A percentile compares a stretch with the other conserved stretches of the same genome.
phyloP scores from a whole-genome alignment of 192 early-diverging fungal species.

The Umbelopsis vinacea region DNA sequence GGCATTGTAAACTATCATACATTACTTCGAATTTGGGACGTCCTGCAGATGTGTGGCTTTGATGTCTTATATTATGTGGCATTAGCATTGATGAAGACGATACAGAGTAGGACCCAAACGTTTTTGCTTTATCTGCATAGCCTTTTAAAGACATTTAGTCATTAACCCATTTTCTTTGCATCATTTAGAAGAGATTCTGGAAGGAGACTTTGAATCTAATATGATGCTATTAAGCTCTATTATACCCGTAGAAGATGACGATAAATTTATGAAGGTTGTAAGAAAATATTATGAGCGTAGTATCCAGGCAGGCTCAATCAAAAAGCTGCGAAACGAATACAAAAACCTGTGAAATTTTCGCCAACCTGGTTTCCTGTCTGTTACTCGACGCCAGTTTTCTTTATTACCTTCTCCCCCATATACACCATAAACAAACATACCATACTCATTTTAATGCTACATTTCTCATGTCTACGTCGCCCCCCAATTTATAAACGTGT shows the following conservation, averaged over 20 bases:
- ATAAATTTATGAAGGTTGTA: conserved; percentile 45
- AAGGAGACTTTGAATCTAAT: conserved; percentile 50
- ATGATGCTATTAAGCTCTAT: conserved; percentile 53
- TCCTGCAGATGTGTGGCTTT: conserved; percentile 54
- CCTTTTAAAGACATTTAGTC: not conserved
- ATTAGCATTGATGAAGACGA: conserved; percentile 47
- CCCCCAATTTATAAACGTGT: not conserved
- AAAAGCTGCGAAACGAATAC: conserved; percentile 5
- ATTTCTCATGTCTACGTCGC: not conserved
- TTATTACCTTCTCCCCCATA: too few species aligned
- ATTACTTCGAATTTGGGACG: conserved; percentile 60
- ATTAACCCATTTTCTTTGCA: not conserved
- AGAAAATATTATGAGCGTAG: conserved; percentile 38
- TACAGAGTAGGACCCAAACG: conserved; percentile 45
- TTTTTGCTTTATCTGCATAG: not conserved
- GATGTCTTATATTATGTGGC: conserved; percentile 59
- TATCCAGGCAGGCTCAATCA: not conserved
- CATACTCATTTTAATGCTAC: not conserved
- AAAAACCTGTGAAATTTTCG: not conserved
- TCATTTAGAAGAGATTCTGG: conserved; percentile 39
- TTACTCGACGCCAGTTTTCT: too few species aligned
- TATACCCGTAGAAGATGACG: conserved; percentile 54
- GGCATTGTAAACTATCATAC: conserved; percentile 56
- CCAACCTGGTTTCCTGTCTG: too few species aligned
- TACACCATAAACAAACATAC: too few species aligned